Percentiles rank a stretch among this genome's conserved stretches.
phyloP scores from a whole-genome alignment of 441 rosid genomes.

The Croton setiger region DNA sequence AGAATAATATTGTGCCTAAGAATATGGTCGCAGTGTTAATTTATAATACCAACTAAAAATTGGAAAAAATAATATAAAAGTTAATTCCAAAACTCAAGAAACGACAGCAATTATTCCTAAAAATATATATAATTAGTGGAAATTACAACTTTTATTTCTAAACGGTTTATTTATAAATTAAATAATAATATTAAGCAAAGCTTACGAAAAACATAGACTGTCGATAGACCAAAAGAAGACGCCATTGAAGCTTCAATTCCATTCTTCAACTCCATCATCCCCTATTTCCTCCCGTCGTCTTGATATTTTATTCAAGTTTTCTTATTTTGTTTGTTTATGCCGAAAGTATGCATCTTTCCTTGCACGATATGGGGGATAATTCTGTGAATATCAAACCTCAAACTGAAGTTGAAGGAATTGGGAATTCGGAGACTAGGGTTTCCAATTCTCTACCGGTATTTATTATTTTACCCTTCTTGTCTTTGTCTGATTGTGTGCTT shows the following conservation, averaged over 20 bases:
- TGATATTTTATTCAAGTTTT: neutral
- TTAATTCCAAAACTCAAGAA: too few relatives aligned
- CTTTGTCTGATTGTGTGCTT: neutral
- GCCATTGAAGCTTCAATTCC: neutral
- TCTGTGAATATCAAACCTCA: conserved; percentile 2
- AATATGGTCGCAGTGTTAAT: too few relatives aligned
- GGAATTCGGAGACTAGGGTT: conserved; percentile 28
- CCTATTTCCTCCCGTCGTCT: neutral
- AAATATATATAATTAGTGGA: too few relatives aligned
- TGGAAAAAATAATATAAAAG: too few relatives aligned
- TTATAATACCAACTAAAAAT: too few relatives aligned
- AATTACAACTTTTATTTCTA: too few relatives aligned
- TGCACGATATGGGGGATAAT: conserved; percentile 27
- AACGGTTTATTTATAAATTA: neutral
- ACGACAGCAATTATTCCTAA: too few relatives aligned
- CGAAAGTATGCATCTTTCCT: neutral
- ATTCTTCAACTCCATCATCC: neutral
- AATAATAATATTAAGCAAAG: neutral
- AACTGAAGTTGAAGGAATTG: conserved; percentile 10
- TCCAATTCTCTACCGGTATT: conserved; percentile 19
- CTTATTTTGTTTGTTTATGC: neutral
- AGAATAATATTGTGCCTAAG: too few relatives aligned
- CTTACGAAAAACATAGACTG: neutral
- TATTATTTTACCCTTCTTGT: neutral
- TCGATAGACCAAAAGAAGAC: neutral